These are phyloP conservation scores for Tothia fuscella DNA, from an alignment of 2,329 filamentous ascomycete species.

Conservation along the genomic window DNA sequence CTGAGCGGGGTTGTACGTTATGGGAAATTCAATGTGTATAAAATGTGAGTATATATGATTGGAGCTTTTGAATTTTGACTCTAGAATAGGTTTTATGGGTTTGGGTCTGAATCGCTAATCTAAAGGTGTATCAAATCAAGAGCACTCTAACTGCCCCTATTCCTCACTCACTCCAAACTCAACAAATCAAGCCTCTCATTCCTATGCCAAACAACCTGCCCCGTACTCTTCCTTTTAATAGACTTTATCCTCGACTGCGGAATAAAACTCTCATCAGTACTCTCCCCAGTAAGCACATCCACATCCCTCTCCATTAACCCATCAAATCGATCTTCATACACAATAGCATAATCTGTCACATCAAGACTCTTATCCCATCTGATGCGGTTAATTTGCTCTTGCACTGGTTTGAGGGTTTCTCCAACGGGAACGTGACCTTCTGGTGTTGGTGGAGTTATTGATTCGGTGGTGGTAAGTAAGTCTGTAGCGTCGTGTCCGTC, in stretches of 20 bases:
- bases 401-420: constrained; percentile 5
- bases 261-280: constrained; percentile 8
- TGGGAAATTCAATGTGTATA: too few relatives aligned
- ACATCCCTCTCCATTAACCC: constrained; percentile 8
- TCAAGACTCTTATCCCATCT: constrained; percentile 7
- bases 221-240: constrained; percentile 6
- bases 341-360: constrained; percentile 3
- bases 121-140: too few relatives aligned
- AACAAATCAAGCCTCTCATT: constrained; percentile 11
- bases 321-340: constrained; percentile 8
- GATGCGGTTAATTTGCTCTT: too few relatives aligned
- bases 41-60: too few relatives aligned
- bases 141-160: too few relatives aligned
- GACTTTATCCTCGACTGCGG: constrained; percentile 5
- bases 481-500: too few relatives aligned
- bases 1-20: too few relatives aligned
- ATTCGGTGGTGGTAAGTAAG: not conserved
- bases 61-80: too few relatives aligned
- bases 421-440: constrained; percentile 3
- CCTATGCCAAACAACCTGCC: constrained; percentile 7
- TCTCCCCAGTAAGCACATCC: not conserved
- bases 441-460: not conserved
- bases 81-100: too few relatives aligned
- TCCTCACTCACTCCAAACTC: not conserved
- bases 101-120: too few relatives aligned